Conservation (phyloP, 2,329 filamentous ascomycete species). For the Aspergillus ochraceus region DNA sequence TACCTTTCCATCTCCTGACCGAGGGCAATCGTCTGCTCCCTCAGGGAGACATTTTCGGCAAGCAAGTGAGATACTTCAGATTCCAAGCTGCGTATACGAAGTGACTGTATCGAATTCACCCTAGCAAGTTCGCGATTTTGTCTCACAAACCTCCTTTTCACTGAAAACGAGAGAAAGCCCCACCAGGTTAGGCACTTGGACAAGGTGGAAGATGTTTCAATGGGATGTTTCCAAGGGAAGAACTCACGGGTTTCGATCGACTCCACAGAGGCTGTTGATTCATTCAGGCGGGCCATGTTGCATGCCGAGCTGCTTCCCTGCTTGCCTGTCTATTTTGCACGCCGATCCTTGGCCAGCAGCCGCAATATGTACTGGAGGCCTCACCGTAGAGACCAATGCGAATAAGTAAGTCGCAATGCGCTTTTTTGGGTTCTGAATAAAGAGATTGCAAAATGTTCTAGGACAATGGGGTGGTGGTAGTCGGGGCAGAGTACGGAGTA, state of each 20-base stretch:
- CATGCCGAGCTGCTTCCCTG: constrained; percentile 6
- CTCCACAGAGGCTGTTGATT: constrained; percentile 44
- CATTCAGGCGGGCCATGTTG: constrained; percentile 52
- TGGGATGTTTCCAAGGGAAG: background rate
- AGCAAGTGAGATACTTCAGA: constrained; percentile 61
- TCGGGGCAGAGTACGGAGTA: constrained; percentile 7
- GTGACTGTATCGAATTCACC: constrained; percentile 63
- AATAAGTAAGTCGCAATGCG: background rate
- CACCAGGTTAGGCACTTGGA: background rate
- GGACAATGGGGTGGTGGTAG: background rate
- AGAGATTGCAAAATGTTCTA: background rate
- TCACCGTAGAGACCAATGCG: background rate
- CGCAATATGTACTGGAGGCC: background rate
- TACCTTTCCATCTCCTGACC: constrained; percentile 54
- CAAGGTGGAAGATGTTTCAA: background rate
- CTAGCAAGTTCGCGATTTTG: constrained; percentile 67
- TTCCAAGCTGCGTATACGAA: constrained; percentile 64
- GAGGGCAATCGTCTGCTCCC: constrained; percentile 60
- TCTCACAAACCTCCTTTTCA: constrained; percentile 64
- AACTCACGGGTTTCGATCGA: constrained; percentile 50
- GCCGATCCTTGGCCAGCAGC: background rate
- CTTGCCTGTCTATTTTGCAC: background rate
- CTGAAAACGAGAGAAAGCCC: constrained; percentile 34
- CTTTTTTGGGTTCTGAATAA: background rate
- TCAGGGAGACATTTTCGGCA: constrained; percentile 60